Base-by-base conservation (phyloP, 2,329 filamentous ascomycete genomes). In the Fusarium chuoi region DNA sequence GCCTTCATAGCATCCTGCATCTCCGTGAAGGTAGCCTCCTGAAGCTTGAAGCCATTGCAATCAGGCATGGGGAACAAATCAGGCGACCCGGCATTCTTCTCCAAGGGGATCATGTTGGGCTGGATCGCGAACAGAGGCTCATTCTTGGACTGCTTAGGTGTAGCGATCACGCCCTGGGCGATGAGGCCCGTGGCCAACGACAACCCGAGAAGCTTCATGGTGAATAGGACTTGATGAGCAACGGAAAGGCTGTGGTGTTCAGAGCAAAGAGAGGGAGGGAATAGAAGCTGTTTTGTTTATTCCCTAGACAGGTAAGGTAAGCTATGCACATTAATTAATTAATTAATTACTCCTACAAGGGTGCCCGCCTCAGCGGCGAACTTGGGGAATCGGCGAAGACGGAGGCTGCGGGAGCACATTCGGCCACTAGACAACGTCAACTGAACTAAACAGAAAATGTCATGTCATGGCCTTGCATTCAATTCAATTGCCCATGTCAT, bases 1-100 rank as follows among this genome's bases (percentile, higher is more conserved):
- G 81, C 80, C 12, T 75, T 75, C 85, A 94, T 85, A 36, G 87
- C 87, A 9, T 81, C 77, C 76, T 93, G 91, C 76, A 95, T 87
- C 68, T 92, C 82, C 71, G 93, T 90, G 70, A 94, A 92, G 12
- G 89, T 91, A 22, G 91, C 91, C 79, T 94, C 92, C 80, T 93
- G 90, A 22, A 94, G 83, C 54, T 84, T 82, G 73, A 93, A 86
- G 15, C 86, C 87, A 63, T 87, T 81, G 79, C 92, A 94, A 18
- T 79, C 79, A 2, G 84, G 85, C 91, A 93, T 92, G 6, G 90
- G 88, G 76, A 94, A 93, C 28, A 86, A 75, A 18, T 79, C 68
- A 3, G 77, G 62, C 8, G 84, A 80, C 44, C 80, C 81, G 24
- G 79, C 82, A 79, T 84, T 79, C 48, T 82, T 68, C 62, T 81